phyloP scores from a whole-genome alignment of 2,329 filamentous ascomycete species.

The Ophiocordyceps robertsii region DNA sequence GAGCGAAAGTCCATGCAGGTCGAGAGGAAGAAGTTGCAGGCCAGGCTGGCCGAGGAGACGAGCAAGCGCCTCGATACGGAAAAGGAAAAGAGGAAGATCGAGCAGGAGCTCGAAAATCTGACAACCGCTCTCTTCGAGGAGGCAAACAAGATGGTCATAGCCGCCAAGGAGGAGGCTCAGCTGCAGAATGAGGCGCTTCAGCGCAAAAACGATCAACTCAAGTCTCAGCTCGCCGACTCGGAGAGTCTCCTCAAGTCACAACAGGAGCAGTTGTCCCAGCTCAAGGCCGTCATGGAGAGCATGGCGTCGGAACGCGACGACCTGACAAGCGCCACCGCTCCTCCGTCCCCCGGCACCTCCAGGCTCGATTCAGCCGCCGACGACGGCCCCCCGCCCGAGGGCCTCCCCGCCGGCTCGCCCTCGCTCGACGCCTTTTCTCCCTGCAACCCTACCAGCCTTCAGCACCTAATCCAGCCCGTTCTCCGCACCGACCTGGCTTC shows the following conservation, averaged over 20 bases:
- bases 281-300: slow-evolving; percentile 86
- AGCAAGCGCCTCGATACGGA: slow-evolving; percentile 51
- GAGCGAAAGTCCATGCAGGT: slow-evolving; percentile 49
- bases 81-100: slow-evolving; percentile 76
- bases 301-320: slow-evolving; percentile 67
- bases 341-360: slow-evolving; percentile 66
- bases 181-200: slow-evolving; percentile 69
- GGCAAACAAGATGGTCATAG: slow-evolving; percentile 93
- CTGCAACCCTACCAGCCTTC: slow-evolving; percentile 56
- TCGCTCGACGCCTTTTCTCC: slow-evolving; percentile 33
- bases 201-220: slow-evolving; percentile 78
- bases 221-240: slow-evolving; percentile 72
- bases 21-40: slow-evolving; percentile 45
- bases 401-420: slow-evolving; percentile 18
- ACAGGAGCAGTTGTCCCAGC: slow-evolving; percentile 81
- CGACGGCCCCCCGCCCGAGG: slow-evolving; percentile 18
- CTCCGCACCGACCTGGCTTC: slow-evolving; percentile 68
- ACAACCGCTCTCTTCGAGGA: slow-evolving; percentile 94
- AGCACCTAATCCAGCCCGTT: slow-evolving; percentile 70
- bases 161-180: slow-evolving; percentile 75
- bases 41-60: slow-evolving; percentile 51
- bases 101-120: slow-evolving; percentile 80
- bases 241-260: slow-evolving; percentile 77
- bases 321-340: slow-evolving; percentile 55
- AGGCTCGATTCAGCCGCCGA: slow-evolving; percentile 49